Percentiles rank a stretch among this genome's conserved stretches.
Conservation (phyloP, 257 asterid genomes). For the Paulownia fortunei region DNA sequence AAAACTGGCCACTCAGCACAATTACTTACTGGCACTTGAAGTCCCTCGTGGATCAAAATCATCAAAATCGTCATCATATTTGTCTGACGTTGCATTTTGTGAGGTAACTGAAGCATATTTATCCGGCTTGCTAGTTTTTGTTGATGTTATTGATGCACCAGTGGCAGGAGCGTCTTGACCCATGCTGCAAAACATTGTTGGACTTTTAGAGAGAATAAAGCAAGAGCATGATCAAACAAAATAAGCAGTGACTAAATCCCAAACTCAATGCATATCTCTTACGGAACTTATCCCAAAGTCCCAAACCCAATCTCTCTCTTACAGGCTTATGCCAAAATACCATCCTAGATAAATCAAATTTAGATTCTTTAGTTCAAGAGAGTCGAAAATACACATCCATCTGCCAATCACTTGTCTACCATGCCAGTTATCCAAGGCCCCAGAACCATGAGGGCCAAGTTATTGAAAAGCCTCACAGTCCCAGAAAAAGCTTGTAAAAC, state of each 20-base stretch:
- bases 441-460: slow-evolving; percentile 14
- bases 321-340: slow-evolving; percentile 18
- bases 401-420: slow-evolving; percentile 14
- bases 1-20: background rate
- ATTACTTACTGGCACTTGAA: slow-evolving; percentile 78
- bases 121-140: slow-evolving; percentile 51
- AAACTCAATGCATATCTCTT: background rate
- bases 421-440: slow-evolving; percentile 16
- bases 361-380: slow-evolving; percentile 7
- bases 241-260: background rate
- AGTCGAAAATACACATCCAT: slow-evolving; percentile 18
- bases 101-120: slow-evolving; percentile 56
- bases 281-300: slow-evolving; percentile 3
- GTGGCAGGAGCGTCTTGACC: slow-evolving; percentile 46
- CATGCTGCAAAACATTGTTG: slow-evolving; percentile 51
- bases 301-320: background rate
- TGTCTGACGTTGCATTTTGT: slow-evolving; percentile 51
- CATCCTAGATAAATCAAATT: slow-evolving; percentile 10
- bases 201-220: slow-evolving; percentile 33
- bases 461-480: slow-evolving; percentile 9
- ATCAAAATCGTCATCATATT: slow-evolving; percentile 79
- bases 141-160: slow-evolving; percentile 47
- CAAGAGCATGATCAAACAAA: slow-evolving; percentile 24
- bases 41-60: slow-evolving; percentile 98
- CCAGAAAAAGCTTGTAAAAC: background rate